Evolutionary conservation across 768 basidiomycete species (phyloP), one percentile per base, ranked within the genome.

Genomic region (Boletus edulis): DNA sequence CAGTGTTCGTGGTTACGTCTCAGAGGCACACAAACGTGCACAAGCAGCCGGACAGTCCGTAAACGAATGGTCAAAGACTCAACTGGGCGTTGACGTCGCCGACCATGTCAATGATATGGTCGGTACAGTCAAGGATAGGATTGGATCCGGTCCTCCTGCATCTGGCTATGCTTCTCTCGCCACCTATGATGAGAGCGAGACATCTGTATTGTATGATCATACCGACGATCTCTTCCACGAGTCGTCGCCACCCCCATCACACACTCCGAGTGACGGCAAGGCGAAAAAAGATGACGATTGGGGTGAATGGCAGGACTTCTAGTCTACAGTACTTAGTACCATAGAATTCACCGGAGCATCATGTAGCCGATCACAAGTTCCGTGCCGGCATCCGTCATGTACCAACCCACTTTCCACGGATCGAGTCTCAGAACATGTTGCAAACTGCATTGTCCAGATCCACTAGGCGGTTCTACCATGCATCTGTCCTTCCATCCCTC

Each of bases 271-370:
- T 31, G 45, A 54, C 24, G 46, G 54, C 5, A 57, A 65, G 27
- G 58, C 67, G 32, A 64, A 73, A 18, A 76, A 77, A 66, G 76
- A 76, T 48, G 82, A 78, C 57, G 83, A 81, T 40, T 90, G 89
- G 84, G 83, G 86, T 57, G 88, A 88, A 46, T 91, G 89, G 89
- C 85, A 90, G 70, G 87, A 89, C 67, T 90, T 90, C 61, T 91
- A 81, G 9, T 29, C 9, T 14, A 35, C 34, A 11, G 34, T 35
- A n/a, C n/a, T n/a, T n/a, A 35, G 29, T 29, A 29, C 27, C 27
- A 34, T 31, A 40, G 27, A 52, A 40, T 57, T 46, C 22, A 51
- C 57, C 46, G 55, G 53, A 40, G 14, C 35, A 51, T 35, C 5
- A 2, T 11, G 22, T 53, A 56, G 34, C 59, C 64, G 60, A 51